A percentile compares a stretch with the other conserved stretches of the same genome.
phyloP scores from a whole-genome alignment of 1,284 basidiomycete genomes.

The Puccinia novopanici region DNA sequence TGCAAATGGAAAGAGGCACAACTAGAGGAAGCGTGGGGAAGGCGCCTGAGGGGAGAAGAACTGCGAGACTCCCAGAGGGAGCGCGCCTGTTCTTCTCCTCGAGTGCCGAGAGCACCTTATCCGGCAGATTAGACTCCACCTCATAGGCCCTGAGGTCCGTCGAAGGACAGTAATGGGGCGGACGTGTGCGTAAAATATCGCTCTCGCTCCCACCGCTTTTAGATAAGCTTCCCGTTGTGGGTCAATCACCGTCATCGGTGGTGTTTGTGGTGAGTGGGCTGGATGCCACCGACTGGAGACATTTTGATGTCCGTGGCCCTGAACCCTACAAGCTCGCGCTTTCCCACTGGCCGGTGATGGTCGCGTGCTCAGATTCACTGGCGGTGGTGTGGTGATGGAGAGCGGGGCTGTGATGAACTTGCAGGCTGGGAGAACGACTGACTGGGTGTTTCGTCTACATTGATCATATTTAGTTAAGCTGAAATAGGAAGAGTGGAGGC shows the following conservation, averaged over 20 bases:
- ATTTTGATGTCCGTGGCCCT: too few relatives aligned
- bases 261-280: neutral
- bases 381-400: constrained; percentile 32
- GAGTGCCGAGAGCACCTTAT: constrained; percentile 6
- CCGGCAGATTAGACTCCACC: constrained; percentile 6
- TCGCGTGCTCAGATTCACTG: constrained; percentile 29
- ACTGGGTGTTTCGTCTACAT: neutral
- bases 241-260: constrained; percentile 26
- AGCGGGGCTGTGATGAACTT: neutral
- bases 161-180: neutral
- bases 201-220: constrained; percentile 25
- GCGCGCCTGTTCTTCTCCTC: constrained; percentile 17
- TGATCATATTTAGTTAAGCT: neutral
- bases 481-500: neutral
- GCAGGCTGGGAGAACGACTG: too few relatives aligned
- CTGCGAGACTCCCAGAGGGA: neutral
- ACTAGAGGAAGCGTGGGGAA: neutral
- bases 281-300: too few relatives aligned
- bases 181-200: neutral
- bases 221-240: constrained; percentile 30
- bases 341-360: neutral
- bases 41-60: neutral
- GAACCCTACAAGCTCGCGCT: neutral
- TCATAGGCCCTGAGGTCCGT: neutral
- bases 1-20: too few relatives aligned